Evolutionary conservation across 257 asterid species (phyloP), one percentile per base, ranked within the genome.

Genomic region (Mitragyna speciosa): DNA sequence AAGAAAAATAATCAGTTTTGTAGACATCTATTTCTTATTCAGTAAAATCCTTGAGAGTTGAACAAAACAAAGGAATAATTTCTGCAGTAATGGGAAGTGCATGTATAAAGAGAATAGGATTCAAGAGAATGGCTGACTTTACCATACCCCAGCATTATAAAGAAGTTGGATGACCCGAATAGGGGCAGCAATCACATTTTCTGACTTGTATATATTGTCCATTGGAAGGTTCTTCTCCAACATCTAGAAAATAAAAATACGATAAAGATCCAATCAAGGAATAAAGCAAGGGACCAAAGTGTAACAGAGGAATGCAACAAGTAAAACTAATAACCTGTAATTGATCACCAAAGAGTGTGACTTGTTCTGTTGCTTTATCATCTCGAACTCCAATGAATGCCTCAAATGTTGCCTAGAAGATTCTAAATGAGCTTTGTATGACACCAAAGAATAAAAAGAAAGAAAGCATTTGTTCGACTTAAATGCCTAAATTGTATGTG

Each of bases 141-240:
- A 69, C 79, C 48, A 82, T 84, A 95, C 99, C 84, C 98, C 99
- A 51, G 98, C 85, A 85, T 95, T 95, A 80, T 90, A 95, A 77
- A 93, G 88, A 76, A 95, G 97, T 79, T 77, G 96, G 79, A 95
- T 91, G 14, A 95, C 98, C 78, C 99, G 92, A 84, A 95, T 95
- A 61, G 99, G 99, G 73, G 99, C 99, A 69, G 97, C 91, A 78
- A 82, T 85, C 78, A 95, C 98, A 82, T 84, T 84, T 84, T 91
- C 89, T 4, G 97, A 95, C 89, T 95, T 95, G 76, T 91, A 93
- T 78, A 80, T 80, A 83, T 91, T 76, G 65, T 92, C 97, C 96
- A 95, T 79, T 36, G 99, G 99, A 80, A 95, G 98, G 82, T 93
- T 95, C 87, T 86, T 90, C 90, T 95, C 98, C 89, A 95, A 82